Conservation (phyloP, 108 stramenopile species). For the Skeletonema marinoi region DNA sequence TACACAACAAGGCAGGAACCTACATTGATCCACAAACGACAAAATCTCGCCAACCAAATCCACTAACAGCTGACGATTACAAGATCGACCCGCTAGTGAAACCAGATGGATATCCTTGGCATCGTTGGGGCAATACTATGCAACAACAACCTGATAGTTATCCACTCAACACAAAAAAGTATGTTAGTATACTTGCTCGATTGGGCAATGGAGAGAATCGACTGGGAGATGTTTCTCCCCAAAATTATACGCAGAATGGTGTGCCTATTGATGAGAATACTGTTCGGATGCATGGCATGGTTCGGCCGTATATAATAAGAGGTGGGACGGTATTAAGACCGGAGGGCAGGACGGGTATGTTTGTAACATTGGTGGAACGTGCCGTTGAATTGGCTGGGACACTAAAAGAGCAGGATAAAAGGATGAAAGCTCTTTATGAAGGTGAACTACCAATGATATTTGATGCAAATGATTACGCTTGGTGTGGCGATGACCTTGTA, state of each 20-base stretch:
- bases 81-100: conserved; percentile 14
- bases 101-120: conserved; percentile 43
- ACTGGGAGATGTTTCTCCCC: conserved; percentile 11
- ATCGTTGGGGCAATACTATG: conserved; percentile 27
- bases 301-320: conserved; percentile 18
- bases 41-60: conserved; percentile 5
- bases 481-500: conserved; percentile 33
- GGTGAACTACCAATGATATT: conserved; percentile 29
- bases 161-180: conserved; percentile 25
- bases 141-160: not conserved
- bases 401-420: not conserved
- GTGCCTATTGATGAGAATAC: not conserved
- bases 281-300: conserved; percentile 8
- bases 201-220: conserved; percentile 23
- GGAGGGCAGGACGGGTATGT: conserved; percentile 13
- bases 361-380: conserved; percentile 26
- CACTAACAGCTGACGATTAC: not conserved
- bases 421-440: conserved; percentile 20
- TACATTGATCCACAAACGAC: conserved; percentile 21
- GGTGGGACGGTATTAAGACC: conserved; percentile 30
- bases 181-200: conserved; percentile 20
- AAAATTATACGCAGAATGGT: conserved; percentile 9
- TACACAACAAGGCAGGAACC: not conserved
- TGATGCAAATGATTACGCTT: conserved; percentile 33
- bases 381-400: conserved; percentile 17